Evolutionary conservation across 257 asterid species (phyloP), one percentile per base, ranked within the genome.

Genomic region (Marsdenia floribunda): DNA sequence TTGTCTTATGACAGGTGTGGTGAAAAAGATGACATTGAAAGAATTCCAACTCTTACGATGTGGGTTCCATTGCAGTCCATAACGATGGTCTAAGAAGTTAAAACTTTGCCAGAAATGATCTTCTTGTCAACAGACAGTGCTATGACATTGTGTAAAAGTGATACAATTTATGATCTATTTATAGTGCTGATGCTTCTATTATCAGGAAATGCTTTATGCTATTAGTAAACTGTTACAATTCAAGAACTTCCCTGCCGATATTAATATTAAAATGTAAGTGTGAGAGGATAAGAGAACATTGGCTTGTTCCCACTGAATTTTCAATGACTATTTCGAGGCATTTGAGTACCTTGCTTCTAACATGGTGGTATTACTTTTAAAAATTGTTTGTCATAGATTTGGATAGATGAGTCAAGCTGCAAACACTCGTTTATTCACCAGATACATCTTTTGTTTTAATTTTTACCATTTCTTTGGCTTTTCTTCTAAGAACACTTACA

Each of bases 401-500:
- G 71, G 38, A 63, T 38, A 19, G 16, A 42, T 38, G 33, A 38
- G 18, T 38, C 49, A 66, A 38, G 70, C 15, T 21, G 10, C 68
- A 64, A 16, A 38, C n/a, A 0, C 33, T 8, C 24, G 0, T 64
- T 64, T 37, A 18, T 6, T 64, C 47, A 64, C 26, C 10, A 35
- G 5, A 37, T 66, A 18, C 37, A 14, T 40, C 16, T 38, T 21
- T 38, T 3, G 3, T 64, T 37, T 46, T 12, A 69, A 26, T 42
- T 44, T 59, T 59, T 40, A 15, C 47, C 16, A 40, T 73, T 74
- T 80, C 54, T 67, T 12, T 70, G 68, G 47, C 75, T 72, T 72
- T 57, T 55, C 68, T 38, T 40, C 37, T 73, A 58, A 73, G 54
- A 22, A 73, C 38, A 55, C 35, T 73, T 42, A 21, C 57, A 37